Evolutionary conservation across 2,329 filamentous ascomycete species (phyloP), one percentile per base, ranked within the genome.

Genomic region (Venturia oleaginea): DNA sequence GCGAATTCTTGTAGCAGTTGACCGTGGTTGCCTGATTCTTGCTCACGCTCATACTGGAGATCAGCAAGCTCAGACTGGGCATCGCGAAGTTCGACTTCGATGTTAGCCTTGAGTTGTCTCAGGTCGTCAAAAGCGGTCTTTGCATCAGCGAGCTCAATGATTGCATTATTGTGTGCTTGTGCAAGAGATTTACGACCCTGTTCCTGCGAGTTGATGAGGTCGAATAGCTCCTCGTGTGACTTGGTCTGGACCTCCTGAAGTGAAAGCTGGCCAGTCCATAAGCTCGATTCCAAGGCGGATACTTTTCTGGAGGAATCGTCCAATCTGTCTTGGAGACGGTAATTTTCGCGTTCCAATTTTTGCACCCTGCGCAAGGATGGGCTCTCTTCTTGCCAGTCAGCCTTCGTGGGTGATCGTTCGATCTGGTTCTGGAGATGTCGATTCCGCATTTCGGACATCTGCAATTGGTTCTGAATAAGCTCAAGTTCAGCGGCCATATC

Each of bases 251-350:
- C 86, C 74, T 97, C 93, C 60, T 92, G 89, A 54, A 97, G 81
- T 0, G 91, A 94, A 5, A 97, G 80, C 74, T 97, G 90, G 15
- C 92, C 94, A 42, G 88, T 90, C 65, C 88, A 89, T 65, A 97
- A 88, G 66, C 87, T 92, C 73, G 90, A 89, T 76, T 97, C 94
- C 27, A 97, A 78, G 0, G 88, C 85, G 7, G 93, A 96, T 2
- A 97, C 88, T 77, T 97, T 97, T 80, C 91, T 93, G 22, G 88
- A 83, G 2, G 93, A 97, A 74, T 97, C 92, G 74, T 97, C 93
- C 5, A 97, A 86, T 84, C 96, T 91, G 67, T 96, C 91, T 71
- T 97, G 93, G 17, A 97, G 83, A 65, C 92, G 87, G 74, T 84
- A 92, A 76, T 97, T 97, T 72, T 90, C 93, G 69, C 91, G 86